Percentiles rank a stretch among this genome's conserved stretches.
Evolutionary conservation across 352 stramenopile genomes (phyloP).

Genomic region (Nothophytophthora sp.): DNA sequence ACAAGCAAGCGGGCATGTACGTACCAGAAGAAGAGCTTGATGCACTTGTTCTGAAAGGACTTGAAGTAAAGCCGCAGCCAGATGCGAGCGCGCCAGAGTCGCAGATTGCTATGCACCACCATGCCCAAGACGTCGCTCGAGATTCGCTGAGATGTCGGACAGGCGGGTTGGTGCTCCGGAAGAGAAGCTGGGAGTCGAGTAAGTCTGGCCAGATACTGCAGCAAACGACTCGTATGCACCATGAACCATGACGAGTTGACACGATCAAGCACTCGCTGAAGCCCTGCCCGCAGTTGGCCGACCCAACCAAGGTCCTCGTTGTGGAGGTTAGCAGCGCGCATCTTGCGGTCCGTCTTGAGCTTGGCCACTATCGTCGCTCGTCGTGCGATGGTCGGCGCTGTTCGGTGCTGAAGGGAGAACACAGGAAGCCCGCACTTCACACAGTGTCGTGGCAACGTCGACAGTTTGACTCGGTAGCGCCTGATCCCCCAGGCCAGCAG

Average conservation of each 20-base stretch:
- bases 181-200: conserved; percentile 48
- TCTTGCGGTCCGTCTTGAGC: conserved; percentile 43
- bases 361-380: conserved; percentile 41
- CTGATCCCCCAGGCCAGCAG: conserved; percentile 53
- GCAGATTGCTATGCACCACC: conserved; percentile 72
- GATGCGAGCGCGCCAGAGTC: conserved; percentile 65
- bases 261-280: conserved; percentile 6
- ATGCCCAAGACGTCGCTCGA: conserved; percentile 51
- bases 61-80: conserved; percentile 75
- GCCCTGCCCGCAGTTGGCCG: conserved; percentile 26
- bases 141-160: conserved; percentile 58
- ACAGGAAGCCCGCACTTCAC: conserved; percentile 60
- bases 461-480: conserved; percentile 57
- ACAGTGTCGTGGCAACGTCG: conserved; percentile 57
- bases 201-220: conserved; percentile 24
- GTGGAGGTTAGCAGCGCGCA: background rate
- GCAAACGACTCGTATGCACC: conserved; percentile 7
- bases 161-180: conserved; percentile 41
- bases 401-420: conserved; percentile 37
- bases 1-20: background rate
- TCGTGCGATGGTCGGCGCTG: conserved; percentile 30
- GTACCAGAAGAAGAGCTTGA: conserved; percentile 76
- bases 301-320: conserved; percentile 17
- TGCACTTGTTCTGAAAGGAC: conserved; percentile 77
- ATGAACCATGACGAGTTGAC: conserved; percentile 13